Evolutionary conservation across 1,284 basidiomycete species (phyloP), one percentile per base, ranked within the genome.

Genomic region (Ceratobasidium sp.): DNA sequence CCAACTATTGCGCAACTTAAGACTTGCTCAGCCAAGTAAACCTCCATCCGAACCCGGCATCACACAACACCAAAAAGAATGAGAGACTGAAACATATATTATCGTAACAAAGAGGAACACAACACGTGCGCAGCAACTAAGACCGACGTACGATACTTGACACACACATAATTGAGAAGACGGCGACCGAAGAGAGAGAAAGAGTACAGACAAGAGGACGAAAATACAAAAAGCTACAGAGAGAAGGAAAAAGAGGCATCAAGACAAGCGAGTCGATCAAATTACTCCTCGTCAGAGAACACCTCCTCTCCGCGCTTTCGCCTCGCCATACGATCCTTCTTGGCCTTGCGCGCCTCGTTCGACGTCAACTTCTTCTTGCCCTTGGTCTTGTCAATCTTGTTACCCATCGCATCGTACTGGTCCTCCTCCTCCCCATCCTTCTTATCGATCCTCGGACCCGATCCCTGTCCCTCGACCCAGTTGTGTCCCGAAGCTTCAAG

Each of bases 381-480:
- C 91, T 97, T 97, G 86, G 92, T 94, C 81, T 77, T 86, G 81
- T 94, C 95, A 82, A 97, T 90, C 91, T 97, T 97, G 93, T 98
- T 97, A 80, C 97, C 96, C 91, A 98, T 94, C 49, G 97, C 97
- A 86, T 98, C 97, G 86, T 94, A 98, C 83, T 91, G 87, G 67
- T 92, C 95, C 78, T 97, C 95, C 80, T 97, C 96, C 82, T 95
- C 95, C 58, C 90, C 93, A 4, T 89, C 92, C 84, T 91, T 91
- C 91, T 96, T 95, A 90, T 97, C 97, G 83, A 98, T 98, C 78
- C 96, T 92, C 58, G 94, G 86, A 69, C 97, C 97, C 49, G 94
- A 90, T 78, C 97, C 97, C 87, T 99, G 97, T 76, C 97, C 97
- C 88, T 99, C 97, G 83, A 98, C 96, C 95, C 95, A 97, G 90